These are phyloP conservation scores for Dictyostelium intermedium DNA, from an alignment of 78 protist species.

Conservation along the genomic window DNA sequence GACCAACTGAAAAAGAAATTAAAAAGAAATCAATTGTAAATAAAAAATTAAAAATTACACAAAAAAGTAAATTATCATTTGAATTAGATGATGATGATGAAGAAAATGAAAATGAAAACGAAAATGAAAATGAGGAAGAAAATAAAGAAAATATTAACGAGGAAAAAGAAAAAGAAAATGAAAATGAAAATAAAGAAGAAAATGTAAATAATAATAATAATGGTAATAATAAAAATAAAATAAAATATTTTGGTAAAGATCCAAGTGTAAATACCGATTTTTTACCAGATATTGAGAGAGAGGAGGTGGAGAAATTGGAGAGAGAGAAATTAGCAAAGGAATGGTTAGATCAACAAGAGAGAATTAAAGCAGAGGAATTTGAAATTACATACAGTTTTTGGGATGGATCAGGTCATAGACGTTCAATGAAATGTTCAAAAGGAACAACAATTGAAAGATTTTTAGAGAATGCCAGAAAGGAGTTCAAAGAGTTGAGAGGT, in stretches of 20 bases:
- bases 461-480: slow-evolving; percentile 63
- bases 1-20: neutral
- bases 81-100: slow-evolving; percentile 57
- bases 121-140: neutral
- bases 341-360: slow-evolving; percentile 87
- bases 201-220: neutral
- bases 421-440: slow-evolving; percentile 52
- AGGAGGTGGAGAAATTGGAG: slow-evolving; percentile 46
- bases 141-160: neutral
- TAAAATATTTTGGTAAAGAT: slow-evolving; percentile 56
- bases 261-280: slow-evolving; percentile 88
- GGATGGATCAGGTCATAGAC: slow-evolving; percentile 96
- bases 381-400: slow-evolving; percentile 90
- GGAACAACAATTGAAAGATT: slow-evolving; percentile 87
- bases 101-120: slow-evolving; percentile 18
- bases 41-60: slow-evolving; percentile 6
- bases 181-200: neutral
- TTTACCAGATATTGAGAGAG: slow-evolving; percentile 92
- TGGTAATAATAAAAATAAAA: neutral
- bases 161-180: neutral
- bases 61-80: slow-evolving; percentile 48
- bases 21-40: slow-evolving; percentile 4
- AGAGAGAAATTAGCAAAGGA: slow-evolving; percentile 78
- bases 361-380: slow-evolving; percentile 85
- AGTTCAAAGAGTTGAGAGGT: slow-evolving; percentile 82